phyloP scores from a whole-genome alignment of 108 stramenopile genomes.

The Skeletonema menzelii region DNA sequence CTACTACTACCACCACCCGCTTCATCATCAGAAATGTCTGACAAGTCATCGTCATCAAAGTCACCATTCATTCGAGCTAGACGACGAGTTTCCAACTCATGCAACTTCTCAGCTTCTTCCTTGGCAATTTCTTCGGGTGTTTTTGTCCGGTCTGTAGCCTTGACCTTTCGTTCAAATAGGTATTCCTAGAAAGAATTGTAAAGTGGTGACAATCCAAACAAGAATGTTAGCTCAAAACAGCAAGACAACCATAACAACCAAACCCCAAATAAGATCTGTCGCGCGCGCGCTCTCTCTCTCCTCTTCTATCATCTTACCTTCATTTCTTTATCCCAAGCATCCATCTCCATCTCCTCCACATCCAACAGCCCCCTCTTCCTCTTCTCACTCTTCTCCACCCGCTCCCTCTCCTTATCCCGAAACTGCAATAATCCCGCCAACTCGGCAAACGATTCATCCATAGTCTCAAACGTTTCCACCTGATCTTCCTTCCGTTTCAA shows the following conservation, averaged over 20 bases:
- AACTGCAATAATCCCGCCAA: constrained; percentile 73
- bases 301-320: too few species aligned
- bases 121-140: constrained; percentile 94
- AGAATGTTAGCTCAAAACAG: not conserved
- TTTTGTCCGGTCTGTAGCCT: constrained; percentile 94
- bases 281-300: too few species aligned
- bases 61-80: constrained; percentile 92
- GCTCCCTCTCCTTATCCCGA: constrained; percentile 72
- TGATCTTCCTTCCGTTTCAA: constrained; percentile 86
- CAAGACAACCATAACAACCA: too few species aligned
- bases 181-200: constrained; percentile 29
- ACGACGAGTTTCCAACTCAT: constrained; percentile 87
- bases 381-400: constrained; percentile 31
- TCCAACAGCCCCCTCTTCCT: constrained; percentile 48
- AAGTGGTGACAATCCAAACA: not conserved
- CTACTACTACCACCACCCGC: constrained; percentile 1
- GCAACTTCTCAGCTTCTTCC: constrained; percentile 87
- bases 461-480: constrained; percentile 75
- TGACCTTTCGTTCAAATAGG: constrained; percentile 73
- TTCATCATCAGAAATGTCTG: constrained; percentile 79
- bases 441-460: constrained; percentile 89
- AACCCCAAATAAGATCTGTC: too few species aligned
- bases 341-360: constrained; percentile 82
- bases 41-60: constrained; percentile 84
- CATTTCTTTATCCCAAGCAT: constrained; percentile 80